These are phyloP conservation scores for Xanthoconium purpureum DNA, from an alignment of 768 basidiomycete genomes.

Conservation along the genomic window DNA sequence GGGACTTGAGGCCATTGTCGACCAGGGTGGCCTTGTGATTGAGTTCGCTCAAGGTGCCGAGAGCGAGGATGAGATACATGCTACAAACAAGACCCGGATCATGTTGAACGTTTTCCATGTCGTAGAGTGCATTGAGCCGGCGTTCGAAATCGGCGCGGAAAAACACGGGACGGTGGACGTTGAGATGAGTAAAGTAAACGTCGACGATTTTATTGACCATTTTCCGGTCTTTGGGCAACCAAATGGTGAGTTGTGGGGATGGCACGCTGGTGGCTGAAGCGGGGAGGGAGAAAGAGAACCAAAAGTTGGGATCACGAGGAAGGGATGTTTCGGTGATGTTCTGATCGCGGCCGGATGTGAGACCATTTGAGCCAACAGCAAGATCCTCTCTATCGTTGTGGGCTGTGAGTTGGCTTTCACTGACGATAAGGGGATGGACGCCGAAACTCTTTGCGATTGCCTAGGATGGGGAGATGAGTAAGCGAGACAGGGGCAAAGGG, in stretches of 20 bases:
- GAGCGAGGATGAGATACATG: conserved; percentile 71
- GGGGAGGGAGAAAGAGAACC: conserved; percentile 54
- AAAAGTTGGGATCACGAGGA: conserved; percentile 60
- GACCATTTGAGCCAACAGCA: conserved; percentile 70
- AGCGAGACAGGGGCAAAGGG: background rate
- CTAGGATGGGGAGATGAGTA: conserved; percentile 29
- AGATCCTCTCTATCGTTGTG: conserved; percentile 66
- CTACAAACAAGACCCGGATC: conserved; percentile 81
- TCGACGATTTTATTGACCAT: conserved; percentile 62
- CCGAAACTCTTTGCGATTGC: conserved; percentile 78
- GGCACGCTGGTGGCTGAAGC: conserved; percentile 40
- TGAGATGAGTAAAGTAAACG: conserved; percentile 74
- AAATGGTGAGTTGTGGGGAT: conserved; percentile 39
- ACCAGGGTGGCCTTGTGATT: conserved; percentile 63
- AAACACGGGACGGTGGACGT: conserved; percentile 77
- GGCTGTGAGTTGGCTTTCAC: conserved; percentile 54
- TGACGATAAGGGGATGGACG: conserved; percentile 68
- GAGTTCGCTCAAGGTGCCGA: conserved; percentile 80
- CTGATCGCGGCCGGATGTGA: conserved; percentile 67
- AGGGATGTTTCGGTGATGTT: conserved; percentile 48
- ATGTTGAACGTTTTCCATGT: conserved; percentile 46
- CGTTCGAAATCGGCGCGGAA: conserved; percentile 64
- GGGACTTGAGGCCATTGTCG: conserved; percentile 43
- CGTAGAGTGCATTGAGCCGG: conserved; percentile 64
- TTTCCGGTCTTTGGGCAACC: conserved; percentile 74